A percentile compares a stretch with the other conserved stretches of the same genome.
phyloP scores from a whole-genome alignment of 331 rosid genomes.

The Spiraea crenata region DNA sequence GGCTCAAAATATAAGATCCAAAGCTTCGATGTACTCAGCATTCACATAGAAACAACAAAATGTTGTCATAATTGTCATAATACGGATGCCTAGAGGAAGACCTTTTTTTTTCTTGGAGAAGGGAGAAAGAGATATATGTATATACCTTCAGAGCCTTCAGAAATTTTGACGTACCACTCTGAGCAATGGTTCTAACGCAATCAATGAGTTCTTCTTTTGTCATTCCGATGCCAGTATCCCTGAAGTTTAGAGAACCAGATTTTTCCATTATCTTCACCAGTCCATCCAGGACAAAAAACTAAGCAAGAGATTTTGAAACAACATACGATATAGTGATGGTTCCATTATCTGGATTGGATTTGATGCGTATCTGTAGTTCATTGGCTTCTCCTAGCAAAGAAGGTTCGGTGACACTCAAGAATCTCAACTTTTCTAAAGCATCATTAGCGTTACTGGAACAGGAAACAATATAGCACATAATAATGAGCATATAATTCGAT shows the following conservation, averaged over 20 bases:
- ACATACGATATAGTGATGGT: conserved; percentile 80
- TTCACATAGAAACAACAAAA: not conserved
- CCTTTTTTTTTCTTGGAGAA: too few species aligned
- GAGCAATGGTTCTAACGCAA: conserved; percentile 99
- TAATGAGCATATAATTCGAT: not conserved
- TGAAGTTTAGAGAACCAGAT: conserved; percentile 24
- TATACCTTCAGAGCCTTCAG: conserved; percentile 87
- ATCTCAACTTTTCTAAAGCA: conserved; percentile 94
- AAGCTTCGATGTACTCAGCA: not conserved
- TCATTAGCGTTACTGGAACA: conserved; percentile 86
- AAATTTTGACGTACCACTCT: conserved; percentile 98
- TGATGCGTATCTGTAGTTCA: conserved; percentile 82
- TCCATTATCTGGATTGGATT: conserved; percentile 81
- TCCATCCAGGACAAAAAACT: not conserved
- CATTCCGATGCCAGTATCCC: conserved; percentile 99
- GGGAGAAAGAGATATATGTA: not conserved
- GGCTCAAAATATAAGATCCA: conserved; percentile 7
- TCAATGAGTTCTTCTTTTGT: conserved; percentile 94
- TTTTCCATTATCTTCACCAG: conserved; percentile 16
- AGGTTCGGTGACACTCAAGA: conserved; percentile 94
- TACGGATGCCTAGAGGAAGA: too few species aligned
- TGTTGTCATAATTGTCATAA: too few species aligned
- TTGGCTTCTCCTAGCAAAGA: conserved; percentile 88
- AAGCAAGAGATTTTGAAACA: not conserved
- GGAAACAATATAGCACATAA: not conserved